Percentiles rank a stretch among this genome's conserved stretches.
Conservation (phyloP, 257 asterid species). For the Solanum piurae region DNA sequence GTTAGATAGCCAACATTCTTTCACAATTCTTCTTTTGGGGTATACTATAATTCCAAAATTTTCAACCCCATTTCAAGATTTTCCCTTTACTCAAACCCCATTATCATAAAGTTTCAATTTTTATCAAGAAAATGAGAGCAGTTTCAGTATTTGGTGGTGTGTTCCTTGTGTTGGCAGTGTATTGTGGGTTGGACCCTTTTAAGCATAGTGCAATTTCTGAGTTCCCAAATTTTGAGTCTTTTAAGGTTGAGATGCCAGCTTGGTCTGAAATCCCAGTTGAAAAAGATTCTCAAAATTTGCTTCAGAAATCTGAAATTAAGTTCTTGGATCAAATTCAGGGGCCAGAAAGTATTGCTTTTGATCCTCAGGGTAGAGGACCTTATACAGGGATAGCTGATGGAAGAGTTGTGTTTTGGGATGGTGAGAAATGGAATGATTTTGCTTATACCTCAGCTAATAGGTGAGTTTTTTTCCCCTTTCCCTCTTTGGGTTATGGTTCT, state of each 20-base stretch:
- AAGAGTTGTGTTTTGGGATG: slow-evolving; percentile 78
- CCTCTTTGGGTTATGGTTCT: neutral
- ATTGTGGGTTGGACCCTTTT: slow-evolving; percentile 89
- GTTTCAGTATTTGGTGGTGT: slow-evolving; percentile 31
- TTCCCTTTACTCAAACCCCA: neutral
- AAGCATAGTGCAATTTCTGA: slow-evolving; percentile 51
- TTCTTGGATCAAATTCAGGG: slow-evolving; percentile 73
- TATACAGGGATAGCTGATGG: slow-evolving; percentile 95
- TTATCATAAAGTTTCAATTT: neutral
- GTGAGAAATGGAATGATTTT: slow-evolving; percentile 61
- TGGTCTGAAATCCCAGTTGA: slow-evolving; percentile 62
- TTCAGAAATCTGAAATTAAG: slow-evolving; percentile 77
- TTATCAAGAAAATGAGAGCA: neutral
- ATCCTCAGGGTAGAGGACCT: slow-evolving; percentile 83
- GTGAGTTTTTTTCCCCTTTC: slow-evolving; percentile 15
- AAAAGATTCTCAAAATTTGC: slow-evolving; percentile 44
- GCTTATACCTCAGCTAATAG: slow-evolving; percentile 86
- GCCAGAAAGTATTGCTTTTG: slow-evolving; percentile 86
- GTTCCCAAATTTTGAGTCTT: slow-evolving; percentile 56
- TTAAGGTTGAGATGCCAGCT: slow-evolving; percentile 55
- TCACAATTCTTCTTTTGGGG: neutral
- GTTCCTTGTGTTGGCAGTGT: slow-evolving; percentile 48
- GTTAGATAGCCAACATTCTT: neutral
- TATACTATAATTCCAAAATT: neutral
- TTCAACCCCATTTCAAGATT: neutral